phyloP scores from a whole-genome alignment of 495 filamentous ascomycete genomes.

The Thozetella sp. region DNA sequence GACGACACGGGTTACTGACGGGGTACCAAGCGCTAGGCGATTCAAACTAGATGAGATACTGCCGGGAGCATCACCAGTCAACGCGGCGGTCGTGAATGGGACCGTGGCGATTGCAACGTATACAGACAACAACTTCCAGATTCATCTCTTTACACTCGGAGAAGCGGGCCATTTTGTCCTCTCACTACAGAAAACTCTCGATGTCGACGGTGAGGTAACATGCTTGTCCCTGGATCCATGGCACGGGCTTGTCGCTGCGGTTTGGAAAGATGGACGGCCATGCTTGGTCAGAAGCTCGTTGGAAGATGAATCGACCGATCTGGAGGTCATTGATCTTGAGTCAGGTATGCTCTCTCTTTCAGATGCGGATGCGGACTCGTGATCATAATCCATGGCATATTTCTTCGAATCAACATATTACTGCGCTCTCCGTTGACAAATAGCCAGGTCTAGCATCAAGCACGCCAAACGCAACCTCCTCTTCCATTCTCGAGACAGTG shows the following conservation, averaged over 20 bases:
- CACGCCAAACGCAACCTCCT: too few relatives aligned
- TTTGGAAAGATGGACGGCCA: conserved; percentile 24
- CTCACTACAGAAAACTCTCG: conserved; percentile 12
- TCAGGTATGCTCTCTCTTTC: conserved; percentile 12
- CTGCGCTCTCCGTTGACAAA: conserved; percentile 3
- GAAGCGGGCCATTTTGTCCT: conserved; percentile 17
- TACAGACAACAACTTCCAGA: conserved; percentile 21
- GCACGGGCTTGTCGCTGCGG: conserved; percentile 26
- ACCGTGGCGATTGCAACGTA: conserved; percentile 36
- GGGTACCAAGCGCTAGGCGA: conserved; percentile 20
- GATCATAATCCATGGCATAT: too few relatives aligned
- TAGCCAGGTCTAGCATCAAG: conserved; percentile 6
- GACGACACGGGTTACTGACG: conserved; percentile 9
- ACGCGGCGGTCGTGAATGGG: conserved; percentile 28
- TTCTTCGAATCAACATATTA: not conserved
- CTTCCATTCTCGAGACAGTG: conserved; percentile 24
- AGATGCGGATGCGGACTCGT: too few relatives aligned
- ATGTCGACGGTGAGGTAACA: conserved; percentile 39
- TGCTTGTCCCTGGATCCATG: conserved; percentile 26
- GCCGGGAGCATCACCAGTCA: conserved; percentile 7
- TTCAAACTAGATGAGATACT: conserved; percentile 23
- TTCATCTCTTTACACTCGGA: conserved; percentile 28
- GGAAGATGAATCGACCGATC: conserved; percentile 1
- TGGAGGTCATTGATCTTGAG: conserved; percentile 11
- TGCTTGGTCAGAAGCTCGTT: conserved; percentile 24